phyloP scores from a whole-genome alignment of 2,329 filamentous ascomycete genomes.

The Pseudocercospora fijiensis region DNA sequence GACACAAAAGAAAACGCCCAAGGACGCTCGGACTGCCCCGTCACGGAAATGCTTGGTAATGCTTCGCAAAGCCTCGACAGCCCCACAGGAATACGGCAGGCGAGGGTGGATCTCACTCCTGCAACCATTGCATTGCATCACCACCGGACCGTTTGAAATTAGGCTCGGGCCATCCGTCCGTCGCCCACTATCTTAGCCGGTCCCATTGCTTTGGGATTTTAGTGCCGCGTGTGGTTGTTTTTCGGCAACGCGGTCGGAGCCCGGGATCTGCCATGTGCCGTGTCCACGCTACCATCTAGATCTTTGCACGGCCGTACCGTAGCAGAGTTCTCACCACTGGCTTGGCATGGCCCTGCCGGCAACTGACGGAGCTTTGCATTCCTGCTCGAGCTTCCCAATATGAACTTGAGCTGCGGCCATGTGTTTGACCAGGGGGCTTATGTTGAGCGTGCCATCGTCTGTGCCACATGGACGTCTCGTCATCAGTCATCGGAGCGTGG shows the following conservation, averaged over 20 bases:
- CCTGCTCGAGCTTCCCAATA: too few relatives aligned
- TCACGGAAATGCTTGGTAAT: not conserved
- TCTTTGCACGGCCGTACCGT: too few relatives aligned
- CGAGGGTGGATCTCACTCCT: not conserved
- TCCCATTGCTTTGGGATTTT: not conserved
- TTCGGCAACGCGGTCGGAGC: not conserved
- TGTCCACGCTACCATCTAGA: not conserved
- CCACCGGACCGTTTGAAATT: not conserved
- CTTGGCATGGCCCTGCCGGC: too few relatives aligned
- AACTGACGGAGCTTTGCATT: too few relatives aligned
- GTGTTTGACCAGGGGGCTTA: too few relatives aligned
- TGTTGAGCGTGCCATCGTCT: too few relatives aligned
- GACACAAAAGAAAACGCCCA: not conserved
- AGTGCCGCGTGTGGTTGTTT: not conserved
- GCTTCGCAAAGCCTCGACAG: not conserved
- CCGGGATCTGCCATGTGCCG: not conserved
- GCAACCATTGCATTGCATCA: not conserved
- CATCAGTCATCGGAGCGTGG: too few relatives aligned
- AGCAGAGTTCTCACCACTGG: too few relatives aligned
- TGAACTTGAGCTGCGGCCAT: too few relatives aligned
- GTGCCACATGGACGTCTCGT: too few relatives aligned
- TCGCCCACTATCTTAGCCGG: not conserved
- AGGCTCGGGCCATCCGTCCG: not conserved
- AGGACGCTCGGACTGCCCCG: not conserved
- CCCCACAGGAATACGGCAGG: not conserved